These are phyloP conservation scores for Fusarium camptoceras DNA, from an alignment of 2,329 filamentous ascomycete genomes.

Conservation along the genomic window DNA sequence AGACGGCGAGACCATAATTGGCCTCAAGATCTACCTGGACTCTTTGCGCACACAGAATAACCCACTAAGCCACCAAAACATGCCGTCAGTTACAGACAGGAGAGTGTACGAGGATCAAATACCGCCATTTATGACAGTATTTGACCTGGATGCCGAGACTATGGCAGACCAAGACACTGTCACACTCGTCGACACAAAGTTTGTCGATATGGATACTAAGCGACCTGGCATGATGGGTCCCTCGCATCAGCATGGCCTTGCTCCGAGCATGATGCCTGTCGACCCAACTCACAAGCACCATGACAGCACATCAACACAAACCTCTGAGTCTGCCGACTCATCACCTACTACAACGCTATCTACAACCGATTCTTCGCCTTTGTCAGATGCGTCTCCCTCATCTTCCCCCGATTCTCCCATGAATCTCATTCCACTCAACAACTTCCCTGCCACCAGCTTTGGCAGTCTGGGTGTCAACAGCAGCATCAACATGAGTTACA, in stretches of 20 bases:
- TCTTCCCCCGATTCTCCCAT: constrained; percentile 92
- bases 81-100: constrained; percentile 72
- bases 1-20: constrained; percentile 13
- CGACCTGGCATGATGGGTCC: constrained; percentile 54
- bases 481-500: constrained; percentile 12
- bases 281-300: constrained; percentile 74
- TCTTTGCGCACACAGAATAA: constrained; percentile 6
- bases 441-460: constrained; percentile 73
- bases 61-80: constrained; percentile 52
- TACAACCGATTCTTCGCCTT: constrained; percentile 89
- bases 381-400: constrained; percentile 90
- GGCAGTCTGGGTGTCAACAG: constrained; percentile 51
- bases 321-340: constrained; percentile 88
- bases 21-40: constrained; percentile 1
- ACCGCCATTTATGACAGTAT: constrained; percentile 81
- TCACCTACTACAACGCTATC: constrained; percentile 95
- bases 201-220: constrained; percentile 61
- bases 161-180: constrained; percentile 66
- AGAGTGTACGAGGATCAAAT: constrained; percentile 76
- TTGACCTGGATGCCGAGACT: constrained; percentile 71
- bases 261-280: constrained; percentile 55
- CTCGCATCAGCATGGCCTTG: constrained; percentile 53
- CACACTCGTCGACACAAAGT: constrained; percentile 65
- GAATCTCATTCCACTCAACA: constrained; percentile 76
- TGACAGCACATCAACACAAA: constrained; percentile 81